Percentiles rank a stretch among this genome's conserved stretches.
Evolutionary conservation across 805 yeast species (phyloP).

Genomic region (Saturnispora serradocipensis): DNA sequence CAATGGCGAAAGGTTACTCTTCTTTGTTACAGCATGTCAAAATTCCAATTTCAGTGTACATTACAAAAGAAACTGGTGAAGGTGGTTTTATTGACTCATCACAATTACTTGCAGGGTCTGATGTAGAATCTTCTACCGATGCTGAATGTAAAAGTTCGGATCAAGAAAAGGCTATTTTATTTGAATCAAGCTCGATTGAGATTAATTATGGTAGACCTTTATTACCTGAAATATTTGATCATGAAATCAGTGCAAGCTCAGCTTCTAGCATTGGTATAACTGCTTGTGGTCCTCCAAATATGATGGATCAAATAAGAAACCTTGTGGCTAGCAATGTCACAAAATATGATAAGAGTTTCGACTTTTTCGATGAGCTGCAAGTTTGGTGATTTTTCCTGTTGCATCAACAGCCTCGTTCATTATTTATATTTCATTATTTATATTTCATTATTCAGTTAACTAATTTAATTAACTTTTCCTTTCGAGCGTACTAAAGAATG

Average conservation of each 20-base stretch:
- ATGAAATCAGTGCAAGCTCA: slow-evolving; percentile 27
- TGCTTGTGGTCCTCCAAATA: slow-evolving; percentile 38
- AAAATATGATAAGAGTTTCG: slow-evolving; percentile 40
- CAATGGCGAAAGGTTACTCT: slow-evolving; percentile 28
- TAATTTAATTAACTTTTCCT: no score
- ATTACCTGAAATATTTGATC: slow-evolving; percentile 23
- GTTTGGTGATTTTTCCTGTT: slow-evolving; percentile 39
- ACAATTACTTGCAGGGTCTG: background rate
- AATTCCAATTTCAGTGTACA: background rate
- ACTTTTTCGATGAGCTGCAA: slow-evolving; percentile 66
- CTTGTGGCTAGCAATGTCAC: slow-evolving; percentile 35
- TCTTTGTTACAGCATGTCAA: background rate
- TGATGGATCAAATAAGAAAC: slow-evolving; percentile 43
- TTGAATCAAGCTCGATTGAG: slow-evolving; percentile 8
- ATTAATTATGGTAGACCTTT: slow-evolving; percentile 30
- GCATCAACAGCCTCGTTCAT: no score
- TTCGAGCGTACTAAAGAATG: no score
- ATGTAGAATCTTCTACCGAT: background rate
- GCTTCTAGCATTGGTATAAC: slow-evolving; percentile 34
- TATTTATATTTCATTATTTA: no score
- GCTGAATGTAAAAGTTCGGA: background rate
- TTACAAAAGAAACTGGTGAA: background rate
- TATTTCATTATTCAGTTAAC: no score
- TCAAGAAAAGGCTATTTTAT: background rate
- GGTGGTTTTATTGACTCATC: background rate